Evolutionary conservation across 2,329 filamentous ascomycete species (phyloP), one percentile per base, ranked within the genome.

Genomic region (Fusarium sp.): DNA sequence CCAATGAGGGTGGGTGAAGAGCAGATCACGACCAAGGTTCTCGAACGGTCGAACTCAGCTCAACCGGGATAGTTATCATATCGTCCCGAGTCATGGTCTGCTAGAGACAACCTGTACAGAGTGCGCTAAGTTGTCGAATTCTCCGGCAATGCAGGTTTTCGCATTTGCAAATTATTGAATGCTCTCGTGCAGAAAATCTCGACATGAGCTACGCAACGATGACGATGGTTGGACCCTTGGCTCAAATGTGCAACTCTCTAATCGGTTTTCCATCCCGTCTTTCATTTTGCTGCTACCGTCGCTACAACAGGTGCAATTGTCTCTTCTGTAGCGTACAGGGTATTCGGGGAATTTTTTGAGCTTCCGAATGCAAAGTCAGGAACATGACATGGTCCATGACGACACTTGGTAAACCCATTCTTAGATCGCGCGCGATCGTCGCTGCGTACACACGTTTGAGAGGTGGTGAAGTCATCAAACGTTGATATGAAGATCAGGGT

Each of bases 321-420:
- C 28, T 31, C 17, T 36, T 39, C 26, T 24, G 21, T 26, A 19
- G 28, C 33, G 19, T 22, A 13, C 10, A 10, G 10, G 22, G 17
- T 39, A 7, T 45, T 44, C 31, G 19, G 17, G 21, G 24, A 33
- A n/a, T 56, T 28, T 36, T 22, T 26, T 14, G 9, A 42, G 39
- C 39, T 42, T 42, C 38, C 14, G 7, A 21, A 11, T 42, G 19
- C 19, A 42, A 21, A 24, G 36, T 42, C 44, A 57, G 58, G 61
- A 45, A 63, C 50, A 63, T 64, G 61, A 45, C 57, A 62, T 63
- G 10, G 31, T 19, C 43, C 44, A 57, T 64, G 58, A 64, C 61
- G 44, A 64, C 61, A 63, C 36, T 39, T 14, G 31, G 9, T 14
- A 22, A 11, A 13, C 19, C 43, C 19, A 28, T 33, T 36, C 21